Conservation (phyloP, 2,329 filamentous ascomycete species). For the Furcasterigmium sp. region DNA sequence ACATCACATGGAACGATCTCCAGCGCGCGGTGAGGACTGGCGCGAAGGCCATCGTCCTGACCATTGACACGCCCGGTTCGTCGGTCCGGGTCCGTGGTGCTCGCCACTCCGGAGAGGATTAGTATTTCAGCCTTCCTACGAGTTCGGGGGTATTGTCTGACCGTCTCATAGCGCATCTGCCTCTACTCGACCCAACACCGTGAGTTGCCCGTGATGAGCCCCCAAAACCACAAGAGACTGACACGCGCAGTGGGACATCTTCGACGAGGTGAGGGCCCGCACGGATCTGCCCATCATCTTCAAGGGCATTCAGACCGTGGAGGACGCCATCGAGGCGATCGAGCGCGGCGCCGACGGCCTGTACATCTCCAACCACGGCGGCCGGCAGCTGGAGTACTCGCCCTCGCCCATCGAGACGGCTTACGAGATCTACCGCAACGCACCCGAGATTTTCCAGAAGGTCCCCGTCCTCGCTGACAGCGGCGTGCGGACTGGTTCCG, state of each 20-base stretch:
- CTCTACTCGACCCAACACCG: slow-evolving; percentile 6
- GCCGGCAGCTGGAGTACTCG: slow-evolving; percentile 33
- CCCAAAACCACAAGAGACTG: background rate
- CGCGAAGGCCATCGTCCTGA: slow-evolving; percentile 31
- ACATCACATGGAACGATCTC: slow-evolving; percentile 25
- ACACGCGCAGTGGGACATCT: slow-evolving; percentile 15
- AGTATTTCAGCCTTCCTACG: background rate
- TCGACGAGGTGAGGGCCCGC: slow-evolving; percentile 20
- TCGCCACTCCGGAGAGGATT: slow-evolving; percentile 8
- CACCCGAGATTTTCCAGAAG: slow-evolving; percentile 27
- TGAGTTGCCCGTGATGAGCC: background rate
- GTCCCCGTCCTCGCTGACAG: slow-evolving; percentile 31
- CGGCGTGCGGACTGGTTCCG: slow-evolving; percentile 30
- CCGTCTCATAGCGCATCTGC: background rate
- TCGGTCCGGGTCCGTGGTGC: slow-evolving; percentile 15
- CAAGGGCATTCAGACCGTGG: slow-evolving; percentile 31
- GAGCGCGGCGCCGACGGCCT: slow-evolving; percentile 27
- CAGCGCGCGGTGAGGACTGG: slow-evolving; percentile 24
- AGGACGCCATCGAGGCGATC: slow-evolving; percentile 27
- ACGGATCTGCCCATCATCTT: slow-evolving; percentile 29
- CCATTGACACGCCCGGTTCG: slow-evolving; percentile 23
- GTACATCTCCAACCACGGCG: slow-evolving; percentile 35
- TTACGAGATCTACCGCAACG: slow-evolving; percentile 26
- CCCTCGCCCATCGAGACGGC: slow-evolving; percentile 24
- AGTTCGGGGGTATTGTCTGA: background rate